Conservation (phyloP, 495 filamentous ascomycete species). For the Aspergillus indologenus region DNA sequence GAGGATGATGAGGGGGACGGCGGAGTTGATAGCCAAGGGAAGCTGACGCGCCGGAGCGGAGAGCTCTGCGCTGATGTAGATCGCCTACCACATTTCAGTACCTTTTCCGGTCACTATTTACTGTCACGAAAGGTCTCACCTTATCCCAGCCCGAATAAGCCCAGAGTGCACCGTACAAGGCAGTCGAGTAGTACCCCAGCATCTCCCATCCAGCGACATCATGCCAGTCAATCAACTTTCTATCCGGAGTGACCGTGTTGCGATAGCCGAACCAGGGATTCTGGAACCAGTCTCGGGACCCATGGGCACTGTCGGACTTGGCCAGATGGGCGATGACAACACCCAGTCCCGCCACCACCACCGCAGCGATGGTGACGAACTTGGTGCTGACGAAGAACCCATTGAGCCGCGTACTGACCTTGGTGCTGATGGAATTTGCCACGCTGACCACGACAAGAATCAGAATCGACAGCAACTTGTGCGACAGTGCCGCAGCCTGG, state of each 20-base stretch:
- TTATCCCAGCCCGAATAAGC: conserved; percentile 26
- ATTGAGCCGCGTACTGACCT: conserved; percentile 19
- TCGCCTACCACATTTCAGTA: conserved; percentile 12
- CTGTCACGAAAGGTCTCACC: background rate
- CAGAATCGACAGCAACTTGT: conserved; percentile 18
- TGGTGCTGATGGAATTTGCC: conserved; percentile 23
- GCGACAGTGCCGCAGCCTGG: conserved; percentile 10
- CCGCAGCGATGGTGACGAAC: conserved; percentile 14
- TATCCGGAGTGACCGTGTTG: conserved; percentile 19
- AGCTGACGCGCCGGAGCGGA: conserved; percentile 21
- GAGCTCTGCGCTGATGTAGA: conserved; percentile 21
- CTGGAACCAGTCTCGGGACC: conserved; percentile 15
- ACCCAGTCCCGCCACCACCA: conserved; percentile 12
- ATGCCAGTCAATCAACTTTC: conserved; percentile 18
- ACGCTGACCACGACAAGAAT: conserved; percentile 15
- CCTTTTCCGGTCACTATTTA: background rate
- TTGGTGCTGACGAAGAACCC: conserved; percentile 22
- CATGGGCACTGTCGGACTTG: background rate
- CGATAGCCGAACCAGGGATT: conserved; percentile 18
- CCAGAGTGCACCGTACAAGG: conserved; percentile 23
- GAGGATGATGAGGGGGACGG: conserved; percentile 18
- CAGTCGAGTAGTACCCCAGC: conserved; percentile 22
- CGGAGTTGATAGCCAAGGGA: conserved; percentile 21
- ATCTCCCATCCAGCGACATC: conserved; percentile 17
- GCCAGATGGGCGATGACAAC: conserved; percentile 15